phyloP scores from a whole-genome alignment of 2,329 filamentous ascomycete genomes.

The Beauveria brongniartii region DNA sequence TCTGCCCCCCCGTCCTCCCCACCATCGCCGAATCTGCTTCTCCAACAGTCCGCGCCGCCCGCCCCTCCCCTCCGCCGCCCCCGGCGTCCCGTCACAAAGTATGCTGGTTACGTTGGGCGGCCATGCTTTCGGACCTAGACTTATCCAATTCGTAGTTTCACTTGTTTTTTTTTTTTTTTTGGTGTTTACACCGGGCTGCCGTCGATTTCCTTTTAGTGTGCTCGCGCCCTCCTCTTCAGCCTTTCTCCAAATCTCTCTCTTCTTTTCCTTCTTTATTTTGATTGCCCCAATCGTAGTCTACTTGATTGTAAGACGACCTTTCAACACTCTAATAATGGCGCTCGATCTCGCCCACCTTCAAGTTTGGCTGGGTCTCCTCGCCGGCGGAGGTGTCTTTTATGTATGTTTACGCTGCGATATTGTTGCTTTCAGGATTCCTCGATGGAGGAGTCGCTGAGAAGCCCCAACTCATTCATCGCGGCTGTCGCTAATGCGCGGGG shows the following conservation, averaged over 20 bases:
- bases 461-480: neutral
- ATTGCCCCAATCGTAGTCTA: neutral
- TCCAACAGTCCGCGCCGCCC: neutral
- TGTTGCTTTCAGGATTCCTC: neutral
- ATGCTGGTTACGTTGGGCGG: neutral
- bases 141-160: neutral
- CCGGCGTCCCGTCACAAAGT: neutral
- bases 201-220: constrained; percentile 5
- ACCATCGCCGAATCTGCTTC: neutral
- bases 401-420: constrained; percentile 24
- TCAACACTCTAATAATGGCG: constrained; percentile 17
- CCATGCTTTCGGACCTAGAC: constrained; percentile 1
- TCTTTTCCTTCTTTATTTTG: neutral
- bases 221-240: neutral
- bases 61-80: neutral
- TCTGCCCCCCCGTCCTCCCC: too few species aligned
- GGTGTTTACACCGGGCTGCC: neutral
- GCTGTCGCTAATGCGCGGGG: neutral
- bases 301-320: neutral
- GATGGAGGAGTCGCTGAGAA: neutral
- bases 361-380: constrained; percentile 32
- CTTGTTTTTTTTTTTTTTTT: neutral
- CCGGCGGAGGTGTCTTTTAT: constrained; percentile 29
- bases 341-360: constrained; percentile 27
- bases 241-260: neutral